Percentiles rank a stretch among this genome's conserved stretches.
Evolutionary conservation across 2,329 filamentous ascomycete species (phyloP).

Genomic region (Colletotrichum chlorophyti): DNA sequence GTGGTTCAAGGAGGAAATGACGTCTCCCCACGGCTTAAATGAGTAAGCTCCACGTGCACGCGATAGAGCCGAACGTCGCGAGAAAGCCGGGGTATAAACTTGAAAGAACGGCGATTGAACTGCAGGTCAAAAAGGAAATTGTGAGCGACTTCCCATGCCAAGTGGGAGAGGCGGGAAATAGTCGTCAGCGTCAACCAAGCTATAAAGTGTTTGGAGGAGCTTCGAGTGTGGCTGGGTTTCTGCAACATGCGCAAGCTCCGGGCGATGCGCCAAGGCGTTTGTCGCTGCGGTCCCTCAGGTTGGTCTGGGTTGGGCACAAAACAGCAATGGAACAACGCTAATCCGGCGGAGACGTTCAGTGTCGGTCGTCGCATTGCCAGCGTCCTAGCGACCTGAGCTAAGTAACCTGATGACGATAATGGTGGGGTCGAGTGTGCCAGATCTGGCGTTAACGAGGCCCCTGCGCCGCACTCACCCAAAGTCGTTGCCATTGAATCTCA

Average conservation of each 20-base stretch:
- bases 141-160: slow-evolving; percentile 17
- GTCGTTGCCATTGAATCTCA: not conserved
- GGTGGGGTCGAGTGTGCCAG: slow-evolving; percentile 19
- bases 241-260: slow-evolving; percentile 30
- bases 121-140: not conserved
- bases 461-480: not conserved
- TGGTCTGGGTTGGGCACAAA: slow-evolving; percentile 16
- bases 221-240: slow-evolving; percentile 29
- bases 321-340: slow-evolving; percentile 27
- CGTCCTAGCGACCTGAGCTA: slow-evolving; percentile 7
- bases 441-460: slow-evolving; percentile 8
- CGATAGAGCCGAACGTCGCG: slow-evolving; percentile 1
- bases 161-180: slow-evolving; percentile 22
- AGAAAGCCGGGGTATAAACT: not conserved
- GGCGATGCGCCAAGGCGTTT: slow-evolving; percentile 24
- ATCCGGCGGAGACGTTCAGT: slow-evolving; percentile 18
- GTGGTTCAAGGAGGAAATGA: slow-evolving; percentile 25
- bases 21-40: slow-evolving; percentile 14
- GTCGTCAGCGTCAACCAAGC: slow-evolving; percentile 30
- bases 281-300: slow-evolving; percentile 14
- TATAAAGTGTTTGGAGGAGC: slow-evolving; percentile 18
- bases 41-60: slow-evolving; percentile 19
- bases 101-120: not conserved
- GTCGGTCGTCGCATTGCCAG: slow-evolving; percentile 2
- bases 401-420: slow-evolving; percentile 17